Evolutionary conservation across 2,329 filamentous ascomycete genomes (phyloP), one percentile per base, ranked within the genome.

Genomic region (Trichophyton schoenleinii): DNA sequence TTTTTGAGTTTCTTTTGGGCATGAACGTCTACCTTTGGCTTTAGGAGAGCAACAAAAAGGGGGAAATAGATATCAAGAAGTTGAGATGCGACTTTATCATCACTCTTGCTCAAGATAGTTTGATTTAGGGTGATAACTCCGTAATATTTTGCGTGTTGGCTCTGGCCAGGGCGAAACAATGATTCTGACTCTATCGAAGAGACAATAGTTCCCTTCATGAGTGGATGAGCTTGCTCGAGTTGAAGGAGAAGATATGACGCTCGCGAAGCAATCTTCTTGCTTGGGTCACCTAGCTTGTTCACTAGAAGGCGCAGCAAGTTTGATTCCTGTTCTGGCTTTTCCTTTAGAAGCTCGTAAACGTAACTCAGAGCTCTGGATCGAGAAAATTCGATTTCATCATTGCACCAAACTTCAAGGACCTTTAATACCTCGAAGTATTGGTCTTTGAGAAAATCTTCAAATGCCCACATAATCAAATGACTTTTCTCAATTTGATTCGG

Each of bases 81-180:
- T 60, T 87, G 84, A 69, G 88, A 86, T 6, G 91, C 91, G 18
- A 95, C 82, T 18, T 84, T 80, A 44, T 91, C 87, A 70, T 97
- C 92, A 68, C 87, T 94, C 60, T 77, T 83, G 72, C 89, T 95
- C 58, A 99, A 76, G 58, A 97, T 91, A 0, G 92, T 97, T 75
- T 99, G 95, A 72, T 99, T 99, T 58, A 99, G 80, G 0, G 94
- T 97, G 72, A 96, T 96, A 72, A 96, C 86, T 38, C 90, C 91
- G 73, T 96, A 96, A 75, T 99, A 99, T 71, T 89, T 95, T 46
- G 92, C 89, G 67, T 95, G 88, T 41, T 87, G 80, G 69, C 85
- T 92, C 73, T 97, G 94, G 9, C 89, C 88, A 0, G 91, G 89
- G 59, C 90, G 85, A 71, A 96, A 87, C 22, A 99, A 78, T 55